Evolutionary conservation across 1,139 yeast species (phyloP).

Genomic region (Candida sp.): DNA sequence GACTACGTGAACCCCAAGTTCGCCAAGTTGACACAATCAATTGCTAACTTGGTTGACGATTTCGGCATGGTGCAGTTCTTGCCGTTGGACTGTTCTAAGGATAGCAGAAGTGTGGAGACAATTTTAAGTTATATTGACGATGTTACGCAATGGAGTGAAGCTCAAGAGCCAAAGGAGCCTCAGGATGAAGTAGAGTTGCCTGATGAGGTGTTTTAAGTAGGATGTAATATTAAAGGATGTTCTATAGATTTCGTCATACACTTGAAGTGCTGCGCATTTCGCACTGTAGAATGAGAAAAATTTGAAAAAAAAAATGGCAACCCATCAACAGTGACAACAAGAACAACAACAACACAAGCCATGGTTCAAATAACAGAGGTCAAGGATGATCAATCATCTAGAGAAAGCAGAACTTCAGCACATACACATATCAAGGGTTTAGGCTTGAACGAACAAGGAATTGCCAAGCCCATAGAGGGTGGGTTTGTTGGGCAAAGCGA

Average conservation of each 20-base stretch:
- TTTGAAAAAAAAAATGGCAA: not conserved
- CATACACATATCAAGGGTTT: slow-evolving; percentile 97
- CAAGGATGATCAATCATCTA: slow-evolving; percentile 53
- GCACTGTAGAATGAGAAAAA: not conserved
- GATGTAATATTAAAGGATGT: not conserved
- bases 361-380: slow-evolving; percentile 92
- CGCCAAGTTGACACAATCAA: slow-evolving; percentile 73
- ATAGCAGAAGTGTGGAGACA: slow-evolving; percentile 76
- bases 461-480: slow-evolving; percentile 85
- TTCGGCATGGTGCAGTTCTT: slow-evolving; percentile 98
- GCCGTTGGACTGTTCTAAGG: slow-evolving; percentile 84
- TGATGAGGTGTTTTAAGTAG: slow-evolving; percentile 29
- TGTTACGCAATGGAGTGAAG: slow-evolving; percentile 97
- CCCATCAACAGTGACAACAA: not conserved
- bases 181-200: slow-evolving; percentile 71
- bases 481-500: slow-evolving; percentile 96
- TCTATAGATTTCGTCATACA: not conserved
- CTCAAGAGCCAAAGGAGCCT: slow-evolving; percentile 97
- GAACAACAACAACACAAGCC: not conserved
- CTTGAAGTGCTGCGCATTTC: not conserved
- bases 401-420: slow-evolving; percentile 89
- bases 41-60: slow-evolving; percentile 92
- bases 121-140: slow-evolving; percentile 94
- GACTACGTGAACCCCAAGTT: slow-evolving; percentile 71
- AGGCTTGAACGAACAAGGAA: slow-evolving; percentile 91